Evolutionary conservation across 345 rosid genomes (phyloP).

Genomic region (Gossypium ekmanianum): DNA sequence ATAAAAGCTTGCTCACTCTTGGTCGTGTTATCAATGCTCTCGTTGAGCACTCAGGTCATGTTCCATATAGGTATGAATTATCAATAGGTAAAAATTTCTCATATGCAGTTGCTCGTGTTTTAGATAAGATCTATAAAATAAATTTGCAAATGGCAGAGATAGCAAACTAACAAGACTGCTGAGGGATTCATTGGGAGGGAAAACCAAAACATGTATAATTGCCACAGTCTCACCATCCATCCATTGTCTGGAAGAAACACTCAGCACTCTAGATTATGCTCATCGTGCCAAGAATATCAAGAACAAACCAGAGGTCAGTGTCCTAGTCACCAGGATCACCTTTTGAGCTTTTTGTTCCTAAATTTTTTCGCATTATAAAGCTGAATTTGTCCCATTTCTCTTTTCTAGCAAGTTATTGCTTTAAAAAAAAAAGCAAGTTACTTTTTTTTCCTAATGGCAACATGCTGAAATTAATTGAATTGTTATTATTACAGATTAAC

Average conservation of each 20-base stretch:
- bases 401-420: background rate
- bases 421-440: no score
- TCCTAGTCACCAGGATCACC: background rate
- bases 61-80: constrained; percentile 72
- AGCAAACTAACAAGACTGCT: constrained; percentile 90
- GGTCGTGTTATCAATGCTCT: constrained; percentile 97
- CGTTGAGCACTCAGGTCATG: constrained; percentile 97
- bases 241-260: constrained; percentile 93
- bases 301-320: constrained; percentile 91
- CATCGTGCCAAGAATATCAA: constrained; percentile 97
- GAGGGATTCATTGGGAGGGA: constrained; percentile 98
- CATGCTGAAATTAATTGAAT: constrained; percentile 14
- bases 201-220: constrained; percentile 97
- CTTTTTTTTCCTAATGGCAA: constrained; percentile 1
- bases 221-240: constrained; percentile 94
- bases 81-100: background rate
- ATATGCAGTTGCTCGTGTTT: constrained; percentile 7
- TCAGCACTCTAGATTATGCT: constrained; percentile 94
- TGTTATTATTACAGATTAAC: constrained; percentile 57
- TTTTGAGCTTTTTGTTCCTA: constrained; percentile 8
- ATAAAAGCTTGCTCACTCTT: constrained; percentile 96
- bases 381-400: constrained; percentile 9
- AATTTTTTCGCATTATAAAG: constrained; percentile 9
- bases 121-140: constrained; percentile 14
- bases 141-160: constrained; percentile 56